These are phyloP conservation scores for Pouteria glomerata DNA, from an alignment of 148 eudicot genomes.

Conservation along the genomic window DNA sequence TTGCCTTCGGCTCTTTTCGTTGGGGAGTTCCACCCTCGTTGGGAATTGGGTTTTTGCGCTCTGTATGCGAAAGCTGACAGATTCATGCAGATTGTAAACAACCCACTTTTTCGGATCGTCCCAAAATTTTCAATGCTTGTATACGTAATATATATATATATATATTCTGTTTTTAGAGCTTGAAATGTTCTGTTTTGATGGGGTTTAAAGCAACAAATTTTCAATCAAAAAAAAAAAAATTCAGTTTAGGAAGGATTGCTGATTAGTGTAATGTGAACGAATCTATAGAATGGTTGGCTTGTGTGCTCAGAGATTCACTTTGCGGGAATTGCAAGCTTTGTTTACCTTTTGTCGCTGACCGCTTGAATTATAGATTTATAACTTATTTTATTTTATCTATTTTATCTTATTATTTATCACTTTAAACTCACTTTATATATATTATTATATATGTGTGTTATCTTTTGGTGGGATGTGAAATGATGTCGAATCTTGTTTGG, in stretches of 20 bases:
- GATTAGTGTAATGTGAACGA: background rate
- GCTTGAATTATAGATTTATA: no score
- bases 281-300: background rate
- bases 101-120: background rate
- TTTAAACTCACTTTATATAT: no score
- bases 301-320: background rate
- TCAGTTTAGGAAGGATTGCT: background rate
- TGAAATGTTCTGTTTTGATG: background rate
- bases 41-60: conserved; percentile 8
- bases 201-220: no score
- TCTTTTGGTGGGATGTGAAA: no score
- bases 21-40: background rate
- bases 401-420: no score
- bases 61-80: background rate
- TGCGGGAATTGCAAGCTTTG: background rate
- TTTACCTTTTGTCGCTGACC: background rate
- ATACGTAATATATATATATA: background rate
- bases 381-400: no score
- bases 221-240: background rate
- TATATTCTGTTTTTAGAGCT: background rate
- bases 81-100: conserved; percentile 17
- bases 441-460: no score
- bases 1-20: background rate
- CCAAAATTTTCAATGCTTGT: background rate
- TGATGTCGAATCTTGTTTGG: no score